Percentiles rank a stretch among this genome's conserved stretches.
These are phyloP conservation scores for Globisporangium emineosum DNA, from an alignment of 352 stramenopile species.

Conservation along the genomic window DNA sequence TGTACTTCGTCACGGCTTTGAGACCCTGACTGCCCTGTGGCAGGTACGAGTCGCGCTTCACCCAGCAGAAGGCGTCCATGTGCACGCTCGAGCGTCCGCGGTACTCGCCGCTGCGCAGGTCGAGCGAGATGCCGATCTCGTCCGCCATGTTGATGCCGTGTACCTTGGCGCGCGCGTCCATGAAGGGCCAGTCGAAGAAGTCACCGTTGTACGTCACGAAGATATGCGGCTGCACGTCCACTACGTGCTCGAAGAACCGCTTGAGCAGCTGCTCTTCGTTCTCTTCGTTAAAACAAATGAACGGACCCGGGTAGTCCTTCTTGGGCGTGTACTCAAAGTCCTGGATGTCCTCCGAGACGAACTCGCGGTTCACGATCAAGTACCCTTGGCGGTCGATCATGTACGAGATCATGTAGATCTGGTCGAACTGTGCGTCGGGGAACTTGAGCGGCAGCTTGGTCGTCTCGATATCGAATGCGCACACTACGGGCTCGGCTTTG, in stretches of 20 bases:
- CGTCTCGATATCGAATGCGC: constrained; percentile 99
- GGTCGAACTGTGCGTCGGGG: constrained; percentile 94
- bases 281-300: constrained; percentile 96
- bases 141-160: constrained; percentile 91
- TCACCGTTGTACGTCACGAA: constrained; percentile 99
- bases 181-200: constrained; percentile 99
- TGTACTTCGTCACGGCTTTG: constrained; percentile 99
- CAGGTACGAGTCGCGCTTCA: constrained; percentile 99
- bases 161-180: constrained; percentile 90
- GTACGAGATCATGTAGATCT: constrained; percentile 98
- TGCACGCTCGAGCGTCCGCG: constrained; percentile 92
- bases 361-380: constrained; percentile 96
- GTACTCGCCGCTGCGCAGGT: constrained; percentile 88
- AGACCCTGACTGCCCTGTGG: constrained; percentile 97
- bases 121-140: constrained; percentile 83
- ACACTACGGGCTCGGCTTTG: constrained; percentile 92
- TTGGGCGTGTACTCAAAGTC: constrained; percentile 99
- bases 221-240: constrained; percentile 94
- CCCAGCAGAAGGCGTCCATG: constrained; percentile 99
- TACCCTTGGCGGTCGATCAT: constrained; percentile 97
- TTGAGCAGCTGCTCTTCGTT: constrained; percentile 82
- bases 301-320: constrained; percentile 85
- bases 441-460: constrained; percentile 99
- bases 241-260: constrained; percentile 90
- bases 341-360: constrained; percentile 96